These are phyloP conservation scores for Protomyces inouyei DNA, from an alignment of 1,139 yeast genomes.

Conservation along the genomic window DNA sequence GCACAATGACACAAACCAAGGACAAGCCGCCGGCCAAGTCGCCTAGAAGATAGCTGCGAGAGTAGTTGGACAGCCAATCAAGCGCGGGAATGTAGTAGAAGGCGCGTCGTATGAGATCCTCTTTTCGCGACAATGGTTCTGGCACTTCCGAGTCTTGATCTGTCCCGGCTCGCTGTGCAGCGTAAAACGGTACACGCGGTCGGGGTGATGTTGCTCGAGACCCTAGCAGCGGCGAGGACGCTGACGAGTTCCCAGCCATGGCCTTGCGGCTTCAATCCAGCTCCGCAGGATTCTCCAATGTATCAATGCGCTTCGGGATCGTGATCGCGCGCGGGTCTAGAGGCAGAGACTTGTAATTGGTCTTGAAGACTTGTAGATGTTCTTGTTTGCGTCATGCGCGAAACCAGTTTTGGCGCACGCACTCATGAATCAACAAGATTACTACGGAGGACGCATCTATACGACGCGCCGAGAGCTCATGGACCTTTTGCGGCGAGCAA, in stretches of 20 bases:
- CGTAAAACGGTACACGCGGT: constrained; percentile 18
- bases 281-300: too few species aligned
- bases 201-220: not conserved
- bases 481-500: too few species aligned
- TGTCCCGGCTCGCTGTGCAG: constrained; percentile 21
- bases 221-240: not conserved
- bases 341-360: too few species aligned
- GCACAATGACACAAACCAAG: constrained; percentile 85
- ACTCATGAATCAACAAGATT: too few species aligned
- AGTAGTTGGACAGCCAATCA: constrained; percentile 17
- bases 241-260: not conserved
- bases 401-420: too few species aligned
- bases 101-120: constrained; percentile 1
- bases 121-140: constrained; percentile 1
- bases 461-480: too few species aligned
- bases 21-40: constrained; percentile 84
- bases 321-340: too few species aligned
- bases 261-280: too few species aligned
- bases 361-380: too few species aligned
- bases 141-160: constrained; percentile 13
- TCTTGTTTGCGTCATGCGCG: too few species aligned
- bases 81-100: constrained; percentile 20
- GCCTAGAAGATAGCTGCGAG: constrained; percentile 41
- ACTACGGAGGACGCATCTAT: too few species aligned
- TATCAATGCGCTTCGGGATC: too few species aligned